Base-by-base conservation (phyloP, 805 yeast genomes). In the Candida coquimbonensis region DNA sequence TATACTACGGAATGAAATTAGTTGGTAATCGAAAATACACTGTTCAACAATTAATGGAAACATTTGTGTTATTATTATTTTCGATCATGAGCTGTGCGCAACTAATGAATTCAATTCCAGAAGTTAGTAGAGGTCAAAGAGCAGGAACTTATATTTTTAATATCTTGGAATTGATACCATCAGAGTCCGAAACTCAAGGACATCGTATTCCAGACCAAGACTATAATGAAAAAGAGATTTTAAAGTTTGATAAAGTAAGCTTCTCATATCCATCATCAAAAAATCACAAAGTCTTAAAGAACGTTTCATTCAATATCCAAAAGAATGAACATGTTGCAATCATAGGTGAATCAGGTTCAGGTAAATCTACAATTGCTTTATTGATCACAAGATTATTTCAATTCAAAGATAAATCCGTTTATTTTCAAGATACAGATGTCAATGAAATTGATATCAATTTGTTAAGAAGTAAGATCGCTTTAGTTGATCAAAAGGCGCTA, bases 311-410 rank as follows among this genome's bases (percentile, higher is more conserved):
- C 31, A 38, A 48, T 0, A 59, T 90, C 2, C 27, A 55, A 0
- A 54, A 65, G 11, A 75, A 77, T 17, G 77, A 78, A 46, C 67
- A 76, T 0, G 68, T 84, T 19, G 93, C 87, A 0, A 62, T 93
- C 1, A 77, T 82, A 4, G 99, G 99, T 0, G 79, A 76, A 33
- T 87, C 97, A 2, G 99, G 99, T 0, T 75, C 83, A 13, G 99
- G 99, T 0, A 93, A 93, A 62, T 84, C 96, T 0, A 88, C 98
- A 0, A 50, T 91, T 1, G 64, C 79, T 0, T 67, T 73, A 1
- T 53, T 90, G 12, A 51, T 90, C 0, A 62, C 80, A 2, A 67
- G 83, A 42, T 62, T 90, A 1, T 78, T 78, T 49, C 60, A 60
- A 1, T 65, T 71, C 3, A 52, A 63, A 3, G 51, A 63, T 0